Evolutionary conservation across 2,329 filamentous ascomycete species (phyloP).

Genomic region (Diplodia sapinea): DNA sequence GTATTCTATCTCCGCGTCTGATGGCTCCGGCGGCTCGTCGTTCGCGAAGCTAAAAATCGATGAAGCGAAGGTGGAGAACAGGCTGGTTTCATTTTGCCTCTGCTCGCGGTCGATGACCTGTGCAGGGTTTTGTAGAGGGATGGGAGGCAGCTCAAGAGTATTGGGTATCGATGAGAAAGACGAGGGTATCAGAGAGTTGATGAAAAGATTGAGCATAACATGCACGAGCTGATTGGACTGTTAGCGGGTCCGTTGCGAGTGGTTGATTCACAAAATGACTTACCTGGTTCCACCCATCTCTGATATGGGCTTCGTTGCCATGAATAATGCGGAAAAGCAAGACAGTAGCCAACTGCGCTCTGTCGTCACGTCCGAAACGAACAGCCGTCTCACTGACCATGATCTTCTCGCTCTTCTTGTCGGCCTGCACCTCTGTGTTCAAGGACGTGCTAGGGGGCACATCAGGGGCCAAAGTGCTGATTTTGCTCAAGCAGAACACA

Average conservation of each 20-base stretch:
- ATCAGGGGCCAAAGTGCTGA: conserved; percentile 83
- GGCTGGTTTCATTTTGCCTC: conserved; percentile 77
- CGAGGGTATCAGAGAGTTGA: conserved; percentile 88
- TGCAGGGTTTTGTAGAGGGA: conserved; percentile 87
- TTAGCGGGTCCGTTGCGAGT: conserved; percentile 45
- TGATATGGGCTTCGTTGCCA: conserved; percentile 79
- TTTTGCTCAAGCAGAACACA: conserved; percentile 84
- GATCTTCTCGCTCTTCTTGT: conserved; percentile 86
- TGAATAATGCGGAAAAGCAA: conserved; percentile 93
- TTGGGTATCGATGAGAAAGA: conserved; percentile 72
- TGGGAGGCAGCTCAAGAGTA: conserved; percentile 74
- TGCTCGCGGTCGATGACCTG: conserved; percentile 89
- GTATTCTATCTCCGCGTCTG: conserved; percentile 94
- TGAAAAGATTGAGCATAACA: conserved; percentile 94
- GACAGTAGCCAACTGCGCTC: conserved; percentile 89
- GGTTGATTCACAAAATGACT: conserved; percentile 42
- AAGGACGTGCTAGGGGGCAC: conserved; percentile 79
- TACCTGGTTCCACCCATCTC: conserved; percentile 78
- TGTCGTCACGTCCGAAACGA: conserved; percentile 90
- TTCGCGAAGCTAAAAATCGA: conserved; percentile 99
- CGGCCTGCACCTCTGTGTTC: conserved; percentile 94
- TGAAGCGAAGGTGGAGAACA: conserved; percentile 92
- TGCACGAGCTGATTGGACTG: conserved; percentile 70
- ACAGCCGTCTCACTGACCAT: conserved; percentile 99
- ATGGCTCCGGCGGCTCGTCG: conserved; percentile 95